Evolutionary conservation across 768 basidiomycete species (phyloP), one percentile per base, ranked within the genome.

Genomic region (Lentinula detonsa): DNA sequence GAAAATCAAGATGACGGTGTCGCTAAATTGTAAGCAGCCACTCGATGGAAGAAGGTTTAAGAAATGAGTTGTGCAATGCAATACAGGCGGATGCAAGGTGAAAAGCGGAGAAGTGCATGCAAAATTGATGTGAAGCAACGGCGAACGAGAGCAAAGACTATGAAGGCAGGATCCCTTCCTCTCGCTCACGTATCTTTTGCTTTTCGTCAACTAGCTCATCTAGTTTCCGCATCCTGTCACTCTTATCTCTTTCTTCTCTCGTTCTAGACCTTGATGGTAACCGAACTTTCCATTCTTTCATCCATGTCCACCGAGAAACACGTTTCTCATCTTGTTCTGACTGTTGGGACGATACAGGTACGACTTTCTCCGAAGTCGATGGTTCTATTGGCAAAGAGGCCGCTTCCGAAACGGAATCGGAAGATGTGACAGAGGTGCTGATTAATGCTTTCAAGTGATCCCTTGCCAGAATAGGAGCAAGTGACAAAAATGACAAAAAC

Each of bases 401-500:
- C 37, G 45, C n/a, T 18, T 7, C 35, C 37, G 45, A 37, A 45
- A 42, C 43, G 35, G 55, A 28, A 28, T 18, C 40, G 37, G 55
- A 40, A 21, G 23, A 18, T 21, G 55, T 56, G 21, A n/a, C 52
- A 28, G 45, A 46, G 15, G 35, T 34, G 59, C 49, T 40, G n/a
- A 60, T 60, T 34, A 60, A 49, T 23, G 59, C 49, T 13, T 60
- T 60, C 34, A 60, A 35, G 28, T 31, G 31, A 18, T 60, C 85
- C 31, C 90, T 84, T 21, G 86, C 88, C 4, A 96, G 76, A 56
- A 96, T 91, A 13, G 95, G 95, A 13, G 94, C 87, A 10, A 96
- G 81, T 48, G 93, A 93, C 62, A 98, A 73, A 68, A 89, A 81
- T 21, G 93, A 91, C 8, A 98, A 76, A 64, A 92, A 82, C 23